Evolutionary conservation across 176 grass and related monocot species (phyloP).

Genomic region (Puccinellia tenuiflora): DNA sequence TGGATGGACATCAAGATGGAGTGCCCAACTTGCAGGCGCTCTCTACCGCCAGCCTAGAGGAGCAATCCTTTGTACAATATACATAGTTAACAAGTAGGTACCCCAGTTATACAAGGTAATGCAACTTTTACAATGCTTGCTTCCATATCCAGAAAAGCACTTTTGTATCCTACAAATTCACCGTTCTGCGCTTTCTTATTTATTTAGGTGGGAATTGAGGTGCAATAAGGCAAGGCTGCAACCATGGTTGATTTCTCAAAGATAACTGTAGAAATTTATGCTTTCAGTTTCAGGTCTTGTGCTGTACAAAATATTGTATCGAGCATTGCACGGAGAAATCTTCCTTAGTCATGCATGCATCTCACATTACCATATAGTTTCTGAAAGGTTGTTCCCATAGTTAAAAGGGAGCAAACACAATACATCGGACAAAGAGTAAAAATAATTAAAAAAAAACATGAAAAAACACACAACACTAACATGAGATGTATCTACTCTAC

Average conservation of each 20-base stretch:
- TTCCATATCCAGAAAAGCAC: not conserved
- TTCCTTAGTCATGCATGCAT: not conserved
- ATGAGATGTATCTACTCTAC: no score
- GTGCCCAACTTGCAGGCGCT: slow-evolving; percentile 90
- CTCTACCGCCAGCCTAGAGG: slow-evolving; percentile 72
- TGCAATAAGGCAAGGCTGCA: slow-evolving; percentile 34
- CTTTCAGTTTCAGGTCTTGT: slow-evolving; percentile 22
- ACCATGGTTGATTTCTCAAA: slow-evolving; percentile 2
- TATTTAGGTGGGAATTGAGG: slow-evolving; percentile 31
- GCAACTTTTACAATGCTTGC: not conserved
- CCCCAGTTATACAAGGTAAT: slow-evolving; percentile 51
- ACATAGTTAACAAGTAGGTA: slow-evolving; percentile 41
- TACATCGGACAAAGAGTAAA: not conserved
- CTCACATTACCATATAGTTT: not conserved
- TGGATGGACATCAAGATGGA: slow-evolving; percentile 99
- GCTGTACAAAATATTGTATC: slow-evolving; percentile 38
- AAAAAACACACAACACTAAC: no score
- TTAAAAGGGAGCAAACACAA: not conserved
- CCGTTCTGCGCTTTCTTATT: not conserved
- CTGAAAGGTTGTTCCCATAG: not conserved
- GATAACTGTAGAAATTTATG: slow-evolving; percentile 22
- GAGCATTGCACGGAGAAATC: not conserved
- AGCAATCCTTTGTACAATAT: slow-evolving; percentile 51
- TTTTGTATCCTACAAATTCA: not conserved
- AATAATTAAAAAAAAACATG: no score